phyloP scores from a whole-genome alignment of 306 rosid species.

The Acacia crassicarpa region DNA sequence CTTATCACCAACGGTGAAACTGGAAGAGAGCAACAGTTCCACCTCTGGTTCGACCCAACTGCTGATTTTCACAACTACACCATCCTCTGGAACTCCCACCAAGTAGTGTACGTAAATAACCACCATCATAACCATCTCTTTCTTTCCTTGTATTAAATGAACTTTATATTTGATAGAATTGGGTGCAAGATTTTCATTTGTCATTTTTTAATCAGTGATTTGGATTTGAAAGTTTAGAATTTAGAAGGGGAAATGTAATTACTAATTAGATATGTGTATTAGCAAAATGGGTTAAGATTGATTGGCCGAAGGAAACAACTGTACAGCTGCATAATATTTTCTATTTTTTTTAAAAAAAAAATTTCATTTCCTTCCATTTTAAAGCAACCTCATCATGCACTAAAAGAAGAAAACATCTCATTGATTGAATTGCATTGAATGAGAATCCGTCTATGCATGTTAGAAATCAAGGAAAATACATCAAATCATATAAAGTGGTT shows the following conservation, averaged over 20 bases:
- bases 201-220: neutral
- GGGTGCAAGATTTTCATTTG: neutral
- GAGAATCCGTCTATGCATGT: neutral
- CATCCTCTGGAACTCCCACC: slow-evolving; percentile 33
- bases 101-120: neutral
- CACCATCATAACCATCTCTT: too few relatives aligned
- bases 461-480: neutral
- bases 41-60: slow-evolving; percentile 39
- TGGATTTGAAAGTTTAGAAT: neutral
- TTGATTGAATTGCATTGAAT: neutral
- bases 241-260: neutral
- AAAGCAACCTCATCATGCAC: neutral
- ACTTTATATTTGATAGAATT: neutral
- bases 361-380: neutral
- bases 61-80: slow-evolving; percentile 31
- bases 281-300: neutral
- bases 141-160: too few relatives aligned
- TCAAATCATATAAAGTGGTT: too few relatives aligned
- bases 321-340: neutral
- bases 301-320: neutral
- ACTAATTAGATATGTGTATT: neutral
- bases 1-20: slow-evolving; percentile 8
- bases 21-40: slow-evolving; percentile 28
- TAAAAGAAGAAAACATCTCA: neutral
- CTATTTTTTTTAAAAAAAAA: neutral